Evolutionary conservation across 2,329 filamentous ascomycete species (phyloP), one percentile per base, ranked within the genome.

Genomic region (Aspergillus oerlinghausenensis): DNA sequence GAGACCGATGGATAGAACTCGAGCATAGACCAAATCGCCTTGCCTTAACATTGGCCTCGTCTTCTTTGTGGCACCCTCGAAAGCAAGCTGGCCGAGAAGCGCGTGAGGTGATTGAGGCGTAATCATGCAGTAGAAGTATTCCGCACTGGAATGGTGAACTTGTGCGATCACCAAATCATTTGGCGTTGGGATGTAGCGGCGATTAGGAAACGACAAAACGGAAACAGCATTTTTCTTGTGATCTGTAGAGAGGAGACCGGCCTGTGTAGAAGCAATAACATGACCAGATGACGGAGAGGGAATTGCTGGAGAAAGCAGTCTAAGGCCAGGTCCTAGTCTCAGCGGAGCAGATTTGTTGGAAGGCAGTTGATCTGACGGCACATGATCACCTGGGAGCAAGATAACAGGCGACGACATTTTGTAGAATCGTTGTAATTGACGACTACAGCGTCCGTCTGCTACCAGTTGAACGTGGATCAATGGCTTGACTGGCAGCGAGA

Each of bases 31-130:
- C 28, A 97, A 78, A 52, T 90, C 86, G 40, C 91, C 91, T 14
- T 84, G 69, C 28, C 81, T 79, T 47, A 97, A 83, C 61, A 90
- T 82, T 0, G 94, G 94, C 1, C 92, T 83, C 2, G 90, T 96
- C 77, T 97, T 97, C 74, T 92, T 94, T 48, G 88, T 91, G 19
- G 92, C 94, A 61, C 87, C 86, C 75, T 97, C 93, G 72, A 99
- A 99, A n/a, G 92, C 85, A 21, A 97, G 82, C 63, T 96, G 89
- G 0, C 90, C 91, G 1, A 97, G 85, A 19, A 89, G 79, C 1
- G 89, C 91, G 58, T 77, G 75, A 0, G 81, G 76, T 5, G 82
- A 83, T 67, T 85, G 78, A 8, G 82, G 81, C 28, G 90, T 88
- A 53, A 97, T 81, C 64, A 82, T 81, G 72, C 92, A 92, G 73